Percentiles rank a stretch among this genome's conserved stretches.
Evolutionary conservation across 495 filamentous ascomycete species (phyloP).

Genomic region (Penicillium bialowiezense): DNA sequence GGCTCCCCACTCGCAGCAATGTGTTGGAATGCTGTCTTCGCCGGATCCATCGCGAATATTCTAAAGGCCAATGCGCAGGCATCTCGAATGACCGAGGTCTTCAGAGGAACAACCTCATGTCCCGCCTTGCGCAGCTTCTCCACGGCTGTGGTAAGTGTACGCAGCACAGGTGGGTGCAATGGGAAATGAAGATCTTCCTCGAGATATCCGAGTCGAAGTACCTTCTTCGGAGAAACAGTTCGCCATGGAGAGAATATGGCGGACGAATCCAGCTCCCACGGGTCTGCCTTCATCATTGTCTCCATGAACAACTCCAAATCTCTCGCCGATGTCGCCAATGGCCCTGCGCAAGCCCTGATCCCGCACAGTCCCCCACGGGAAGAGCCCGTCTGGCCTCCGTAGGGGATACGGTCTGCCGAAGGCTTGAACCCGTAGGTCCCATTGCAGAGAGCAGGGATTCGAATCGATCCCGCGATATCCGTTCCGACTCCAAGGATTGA

Average conservation of each 20-base stretch:
- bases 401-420: slow-evolving; percentile 24
- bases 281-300: slow-evolving; percentile 1
- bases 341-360: slow-evolving; percentile 38
- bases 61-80: slow-evolving; percentile 14
- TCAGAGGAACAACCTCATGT: slow-evolving; percentile 12
- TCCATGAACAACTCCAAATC: slow-evolving; percentile 51
- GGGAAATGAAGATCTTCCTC: slow-evolving; percentile 16
- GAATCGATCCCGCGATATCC: slow-evolving; percentile 63
- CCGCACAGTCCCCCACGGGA: slow-evolving; percentile 20
- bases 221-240: slow-evolving; percentile 1
- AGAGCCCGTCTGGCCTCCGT: slow-evolving; percentile 33
- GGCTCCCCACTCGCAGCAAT: slow-evolving; percentile 24
- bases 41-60: slow-evolving; percentile 23
- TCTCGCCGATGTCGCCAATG: slow-evolving; percentile 52
- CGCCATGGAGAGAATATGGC: slow-evolving; percentile 18
- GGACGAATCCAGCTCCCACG: slow-evolving; percentile 6
- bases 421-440: slow-evolving; percentile 43
- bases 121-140: slow-evolving; percentile 10
- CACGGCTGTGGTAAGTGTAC: slow-evolving; percentile 5
- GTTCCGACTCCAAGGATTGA: slow-evolving; percentile 61
- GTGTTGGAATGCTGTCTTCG: slow-evolving; percentile 11
- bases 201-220: slow-evolving; percentile 10
- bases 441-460: slow-evolving; percentile 58
- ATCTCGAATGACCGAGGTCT: slow-evolving; percentile 9
- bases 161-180: slow-evolving; percentile 18